Base-by-base conservation (phyloP, 140 eudicot genomes). In the Erigeron philadelphicus region DNA sequence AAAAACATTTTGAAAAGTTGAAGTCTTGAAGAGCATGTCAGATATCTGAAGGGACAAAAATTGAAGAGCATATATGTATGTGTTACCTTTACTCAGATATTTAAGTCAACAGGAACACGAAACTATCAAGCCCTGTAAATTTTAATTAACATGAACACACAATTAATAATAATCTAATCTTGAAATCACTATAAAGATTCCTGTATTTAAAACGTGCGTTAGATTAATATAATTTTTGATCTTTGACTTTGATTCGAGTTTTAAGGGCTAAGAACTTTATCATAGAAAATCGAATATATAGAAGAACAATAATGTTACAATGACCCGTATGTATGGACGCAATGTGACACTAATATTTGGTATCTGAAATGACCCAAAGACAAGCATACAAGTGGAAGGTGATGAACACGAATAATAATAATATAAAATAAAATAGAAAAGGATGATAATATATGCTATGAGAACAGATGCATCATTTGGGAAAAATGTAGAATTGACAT, bases 401-500 rank as follows among this genome's bases (percentile, higher is more conserved):
- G 25, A 35, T 61, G 70, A 62, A 56, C 42, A 71, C 10, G 55
- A 77, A 77, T 71, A 77, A 31, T 31, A 31, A 31, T 31, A 31
- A 31, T 31, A n/a, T n/a, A n/a, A 50, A 19, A 71, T 70, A 50
- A 71, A n/a, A 64, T 6, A 53, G 59, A 44, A 55, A 70, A 70
- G 67, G 66, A 63, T n/a, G 72, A 53, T 44, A 44, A 71, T 21
- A 21, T 0, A 21, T 53, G 63, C 60, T 71, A 71, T 71, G 53
- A 71, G 81, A 72, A 77, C 58, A 64, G 31, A 77, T 64, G 73
- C 76, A 44, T 61, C 44, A 44, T 71, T 21, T 21, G 1, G 25
- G 25, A 21, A 21, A 21, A 21, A 25, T 21, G 62, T 66, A 23
- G 44, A 43, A 16, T 52, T 61, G 53, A 10, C 72, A 69, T 48